A percentile compares a stretch with the other conserved stretches of the same genome.
Conservation (phyloP, 176 grass and related monocot genomes). For the sorghum (Sorghum bicolor) region DNA sequence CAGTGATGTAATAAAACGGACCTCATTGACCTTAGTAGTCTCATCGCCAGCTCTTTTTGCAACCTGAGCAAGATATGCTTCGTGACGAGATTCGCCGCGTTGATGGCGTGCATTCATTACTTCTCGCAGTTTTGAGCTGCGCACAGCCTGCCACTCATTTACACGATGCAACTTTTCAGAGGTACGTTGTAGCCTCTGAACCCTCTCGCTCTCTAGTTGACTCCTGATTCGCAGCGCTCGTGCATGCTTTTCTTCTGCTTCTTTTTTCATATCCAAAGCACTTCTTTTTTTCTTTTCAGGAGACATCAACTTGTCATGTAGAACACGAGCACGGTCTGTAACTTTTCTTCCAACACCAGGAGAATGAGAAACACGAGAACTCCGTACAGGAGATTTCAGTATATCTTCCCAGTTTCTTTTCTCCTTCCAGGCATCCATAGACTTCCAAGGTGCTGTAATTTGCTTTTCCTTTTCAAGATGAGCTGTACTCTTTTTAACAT, state of each 20-base stretch:
- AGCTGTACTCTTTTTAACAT: conserved; percentile 40
- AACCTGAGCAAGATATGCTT: conserved; percentile 91
- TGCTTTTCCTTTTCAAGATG: conserved; percentile 69
- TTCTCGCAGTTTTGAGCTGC: conserved; percentile 86
- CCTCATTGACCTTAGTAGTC: conserved; percentile 98
- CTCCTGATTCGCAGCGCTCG: conserved; percentile 87
- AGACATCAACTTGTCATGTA: conserved; percentile 98
- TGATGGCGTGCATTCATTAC: conserved; percentile 97
- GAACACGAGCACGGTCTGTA: conserved; percentile 74
- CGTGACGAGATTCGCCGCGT: conserved; percentile 87
- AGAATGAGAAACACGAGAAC: conserved; percentile 73
- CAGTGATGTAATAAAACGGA: conserved; percentile 97
- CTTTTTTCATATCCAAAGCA: conserved; percentile 86
- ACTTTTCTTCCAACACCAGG: conserved; percentile 80
- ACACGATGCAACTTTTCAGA: conserved; percentile 98
- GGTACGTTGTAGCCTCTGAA: conserved; percentile 92
- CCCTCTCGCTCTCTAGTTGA: conserved; percentile 95
- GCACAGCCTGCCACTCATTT: conserved; percentile 92
- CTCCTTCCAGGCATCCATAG: conserved; percentile 98
- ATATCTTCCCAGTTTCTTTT: conserved; percentile 99
- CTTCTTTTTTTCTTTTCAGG: conserved; percentile 99
- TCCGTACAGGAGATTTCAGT: conserved; percentile 80
- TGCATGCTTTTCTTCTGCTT: conserved; percentile 96
- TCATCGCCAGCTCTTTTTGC: conserved; percentile 95
- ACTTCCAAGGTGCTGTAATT: conserved; percentile 65